A percentile compares a stretch with the other conserved stretches of the same genome.
phyloP scores from a whole-genome alignment of 2,329 filamentous ascomycete species.

The Diaporthe amygdali region DNA sequence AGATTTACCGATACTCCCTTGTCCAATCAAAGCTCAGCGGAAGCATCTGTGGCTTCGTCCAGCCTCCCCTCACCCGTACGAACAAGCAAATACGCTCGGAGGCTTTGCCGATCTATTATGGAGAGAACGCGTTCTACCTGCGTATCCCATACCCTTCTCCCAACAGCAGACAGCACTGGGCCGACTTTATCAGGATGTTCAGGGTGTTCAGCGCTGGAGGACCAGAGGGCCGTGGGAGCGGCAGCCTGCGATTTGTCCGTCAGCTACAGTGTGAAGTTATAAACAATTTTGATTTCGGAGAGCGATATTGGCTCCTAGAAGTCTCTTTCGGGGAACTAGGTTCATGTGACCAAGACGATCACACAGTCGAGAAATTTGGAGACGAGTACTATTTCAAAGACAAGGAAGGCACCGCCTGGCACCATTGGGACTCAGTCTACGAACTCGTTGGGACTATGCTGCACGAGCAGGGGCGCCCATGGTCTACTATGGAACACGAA shows the following conservation, averaged over 20 bases:
- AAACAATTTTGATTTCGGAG: too few relatives aligned
- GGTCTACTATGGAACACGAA: too few relatives aligned
- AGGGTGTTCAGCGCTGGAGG: neutral
- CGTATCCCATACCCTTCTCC: fast-evolving
- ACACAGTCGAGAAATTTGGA: too few relatives aligned
- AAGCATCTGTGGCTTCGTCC: neutral
- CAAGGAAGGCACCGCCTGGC: too few relatives aligned
- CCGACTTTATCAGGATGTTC: neutral
- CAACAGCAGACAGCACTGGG: neutral
- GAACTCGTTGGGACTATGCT: too few relatives aligned
- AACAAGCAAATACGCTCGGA: neutral
- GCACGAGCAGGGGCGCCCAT: too few relatives aligned
- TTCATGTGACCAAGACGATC: too few relatives aligned
- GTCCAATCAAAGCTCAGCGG: fast-evolving
- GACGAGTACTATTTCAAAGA: too few relatives aligned
- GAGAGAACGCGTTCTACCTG: neutral
- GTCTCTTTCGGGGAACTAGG: too few relatives aligned
- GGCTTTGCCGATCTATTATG: neutral
- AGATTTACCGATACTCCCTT: neutral
- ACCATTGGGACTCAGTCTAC: neutral
- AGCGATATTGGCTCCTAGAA: too few relatives aligned
- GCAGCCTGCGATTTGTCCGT: neutral
- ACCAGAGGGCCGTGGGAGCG: neutral
- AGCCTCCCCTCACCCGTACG: neutral
- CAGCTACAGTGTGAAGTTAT: too few relatives aligned